These are phyloP conservation scores for Scleromitrula shiraiana DNA, from an alignment of 2,329 filamentous ascomycete genomes.

Conservation along the genomic window DNA sequence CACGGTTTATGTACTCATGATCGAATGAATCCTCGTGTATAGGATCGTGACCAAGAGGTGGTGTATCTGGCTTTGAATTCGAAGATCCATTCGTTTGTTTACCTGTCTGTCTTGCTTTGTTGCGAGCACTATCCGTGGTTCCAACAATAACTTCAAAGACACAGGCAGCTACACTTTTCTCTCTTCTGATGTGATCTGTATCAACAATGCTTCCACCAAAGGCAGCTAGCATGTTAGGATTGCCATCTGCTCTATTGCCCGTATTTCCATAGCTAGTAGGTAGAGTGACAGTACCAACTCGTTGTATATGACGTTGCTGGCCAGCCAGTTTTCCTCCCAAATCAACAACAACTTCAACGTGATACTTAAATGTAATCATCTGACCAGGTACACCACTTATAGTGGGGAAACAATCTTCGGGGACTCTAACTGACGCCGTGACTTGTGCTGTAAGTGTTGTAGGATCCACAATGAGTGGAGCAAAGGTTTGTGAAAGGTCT, in stretches of 20 bases:
- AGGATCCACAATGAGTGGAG: conserved; percentile 83
- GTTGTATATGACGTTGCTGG: conserved; percentile 39
- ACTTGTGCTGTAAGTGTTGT: conserved; percentile 68
- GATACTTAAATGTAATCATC: conserved; percentile 94
- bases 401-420: conserved; percentile 85
- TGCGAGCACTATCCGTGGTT: conserved; percentile 60
- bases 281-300: conserved; percentile 23
- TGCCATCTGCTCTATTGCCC: conserved; percentile 29
- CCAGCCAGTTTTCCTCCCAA: conserved; percentile 76
- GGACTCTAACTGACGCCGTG: conserved; percentile 75
- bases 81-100: conserved; percentile 16
- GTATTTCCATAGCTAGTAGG: conserved; percentile 19
- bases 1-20: conserved; percentile 6
- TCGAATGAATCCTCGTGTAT: conserved; percentile 19
- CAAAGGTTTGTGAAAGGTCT: conserved; percentile 81
- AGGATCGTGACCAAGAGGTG: conserved; percentile 14
- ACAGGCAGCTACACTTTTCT: conserved; percentile 86
- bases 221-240: conserved; percentile 38
- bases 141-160: conserved; percentile 83
- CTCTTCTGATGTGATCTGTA: conserved; percentile 75
- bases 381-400: conserved; percentile 83
- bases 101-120: conserved; percentile 23
- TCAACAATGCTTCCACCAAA: conserved; percentile 70
- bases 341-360: conserved; percentile 87
- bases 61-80: conserved; percentile 14